Evolutionary conservation across 2,329 filamentous ascomycete species (phyloP).

Genomic region (Thelonectria blattea): DNA sequence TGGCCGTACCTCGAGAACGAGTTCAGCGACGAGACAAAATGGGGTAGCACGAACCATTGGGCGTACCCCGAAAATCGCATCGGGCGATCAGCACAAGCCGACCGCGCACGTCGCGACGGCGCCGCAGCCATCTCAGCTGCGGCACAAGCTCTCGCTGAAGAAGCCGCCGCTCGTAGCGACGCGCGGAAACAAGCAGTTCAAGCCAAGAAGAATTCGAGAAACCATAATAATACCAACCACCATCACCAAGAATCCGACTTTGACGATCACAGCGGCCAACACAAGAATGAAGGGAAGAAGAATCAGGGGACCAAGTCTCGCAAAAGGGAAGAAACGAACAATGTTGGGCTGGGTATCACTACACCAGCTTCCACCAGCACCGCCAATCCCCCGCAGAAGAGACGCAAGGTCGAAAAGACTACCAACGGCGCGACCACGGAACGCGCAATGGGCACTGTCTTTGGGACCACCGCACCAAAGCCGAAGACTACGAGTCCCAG

Average conservation of each 20-base stretch:
- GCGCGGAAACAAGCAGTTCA: conserved; percentile 81
- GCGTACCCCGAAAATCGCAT: conserved; percentile 88
- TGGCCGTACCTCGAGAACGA: conserved; percentile 87
- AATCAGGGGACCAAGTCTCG: conserved; percentile 65
- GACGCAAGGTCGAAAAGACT: conserved; percentile 80
- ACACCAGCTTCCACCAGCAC: conserved; percentile 59
- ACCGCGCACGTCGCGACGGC: conserved; percentile 79
- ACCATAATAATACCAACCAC: conserved; percentile 48
- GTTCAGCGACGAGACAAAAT: conserved; percentile 92
- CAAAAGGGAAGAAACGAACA: conserved; percentile 62
- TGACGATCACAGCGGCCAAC: conserved; percentile 68
- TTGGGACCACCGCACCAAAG: conserved; percentile 59
- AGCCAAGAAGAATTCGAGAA: conserved; percentile 75
- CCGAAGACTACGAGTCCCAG: conserved; percentile 68
- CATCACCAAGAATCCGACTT: conserved; percentile 72
- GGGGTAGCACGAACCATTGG: conserved; percentile 93
- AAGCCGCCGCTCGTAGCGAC: conserved; percentile 84
- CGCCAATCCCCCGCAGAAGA: conserved; percentile 68
- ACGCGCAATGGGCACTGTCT: conserved; percentile 68
- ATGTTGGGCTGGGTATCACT: conserved; percentile 70
- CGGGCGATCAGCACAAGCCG: conserved; percentile 67
- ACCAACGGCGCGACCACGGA: conserved; percentile 63
- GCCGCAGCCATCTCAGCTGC: conserved; percentile 79
- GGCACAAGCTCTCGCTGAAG: conserved; percentile 78
- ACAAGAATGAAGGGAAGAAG: conserved; percentile 66